Evolutionary conservation across 768 basidiomycete genomes (phyloP).

Genomic region (Piloderma croceum): DNA sequence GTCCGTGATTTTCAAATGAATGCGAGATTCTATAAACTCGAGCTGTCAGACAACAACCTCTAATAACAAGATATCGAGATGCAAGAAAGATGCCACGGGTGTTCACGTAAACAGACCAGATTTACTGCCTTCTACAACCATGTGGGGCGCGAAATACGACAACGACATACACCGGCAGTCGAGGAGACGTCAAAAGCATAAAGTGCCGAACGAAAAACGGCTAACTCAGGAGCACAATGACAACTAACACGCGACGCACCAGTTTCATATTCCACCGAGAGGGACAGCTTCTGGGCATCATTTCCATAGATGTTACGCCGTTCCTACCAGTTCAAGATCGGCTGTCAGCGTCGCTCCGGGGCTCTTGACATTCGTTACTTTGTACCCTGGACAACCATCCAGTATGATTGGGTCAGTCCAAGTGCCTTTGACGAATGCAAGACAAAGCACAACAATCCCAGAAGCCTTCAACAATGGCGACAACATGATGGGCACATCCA

Average conservation of each 20-base stretch:
- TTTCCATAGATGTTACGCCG: slow-evolving; percentile 53
- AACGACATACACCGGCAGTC: too few relatives aligned
- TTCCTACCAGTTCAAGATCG: slow-evolving; percentile 45
- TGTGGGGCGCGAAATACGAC: too few relatives aligned
- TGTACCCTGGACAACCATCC: slow-evolving; percentile 60
- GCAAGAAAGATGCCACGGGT: neutral
- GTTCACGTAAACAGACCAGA: slow-evolving; percentile 1
- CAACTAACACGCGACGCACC: slow-evolving; percentile 25
- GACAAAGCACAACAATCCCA: too few relatives aligned
- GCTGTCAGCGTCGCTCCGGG: slow-evolving; percentile 40
- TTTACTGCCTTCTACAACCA: too few relatives aligned
- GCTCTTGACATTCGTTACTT: slow-evolving; percentile 38
- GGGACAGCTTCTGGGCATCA: slow-evolving; percentile 42
- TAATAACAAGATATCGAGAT: too few relatives aligned
- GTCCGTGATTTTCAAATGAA: slow-evolving; percentile 62
- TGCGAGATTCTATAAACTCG: slow-evolving; percentile 39
- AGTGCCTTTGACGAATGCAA: too few relatives aligned
- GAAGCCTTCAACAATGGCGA: too few relatives aligned
- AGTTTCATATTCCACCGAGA: slow-evolving; percentile 57
- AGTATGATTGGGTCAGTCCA: too few relatives aligned
- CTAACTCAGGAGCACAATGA: neutral
- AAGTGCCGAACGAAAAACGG: too few relatives aligned
- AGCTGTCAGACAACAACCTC: neutral
- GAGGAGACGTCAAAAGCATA: too few relatives aligned
- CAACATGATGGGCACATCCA: too few relatives aligned